Base-by-base conservation (phyloP, 2,329 filamentous ascomycete genomes). In the Colletotrichum plurivorum region DNA sequence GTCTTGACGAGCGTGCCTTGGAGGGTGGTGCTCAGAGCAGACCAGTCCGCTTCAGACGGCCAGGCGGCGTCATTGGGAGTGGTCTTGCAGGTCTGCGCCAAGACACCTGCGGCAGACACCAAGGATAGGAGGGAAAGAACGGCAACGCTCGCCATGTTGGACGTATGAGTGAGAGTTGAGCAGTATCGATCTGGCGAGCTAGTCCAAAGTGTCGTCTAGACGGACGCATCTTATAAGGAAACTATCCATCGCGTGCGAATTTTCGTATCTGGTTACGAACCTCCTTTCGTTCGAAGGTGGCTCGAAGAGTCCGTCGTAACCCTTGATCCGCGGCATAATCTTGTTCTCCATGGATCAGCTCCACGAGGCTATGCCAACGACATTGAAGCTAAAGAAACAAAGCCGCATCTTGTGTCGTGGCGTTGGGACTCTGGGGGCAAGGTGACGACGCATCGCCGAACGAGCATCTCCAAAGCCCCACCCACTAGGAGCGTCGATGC, bases 1-100 rank as follows among this genome's bases (percentile, higher is more conserved):
- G 81, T 85, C 5, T 79, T 77, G 25, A 87, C 76, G 36, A 87
- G 76, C 18, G 74, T 75, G 1, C 85, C 85, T 10, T 75, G 75
- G 7, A 87, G 73, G 5, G 84, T 81, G 16, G 73, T 51, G 67
- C 88, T 88, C 64, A 88, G 79, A 1, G 65, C 54, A 12, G 74
- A 69, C 84, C 84, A 87, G 8, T 61, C 59, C 6, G 48, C 45
- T 52, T 71, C 15, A 59, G 63, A 22, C 25, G 68, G 58, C 70
- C 73, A 58, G 12, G 66, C 61, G 8, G 49, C 31, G 13, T 69
- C 61, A 16, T 25, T 12, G 2, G 66, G 61, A 4, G 55, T 64
- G 22, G 51, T 13, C 54, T 66, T 69, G 49, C 61, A 69, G 18
- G 45, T 56, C 52, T 67, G 59, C 16, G 64, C 58, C 10, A 59